phyloP scores from a whole-genome alignment of 208 protist species.

The Trypanosoma cruzi region DNA sequence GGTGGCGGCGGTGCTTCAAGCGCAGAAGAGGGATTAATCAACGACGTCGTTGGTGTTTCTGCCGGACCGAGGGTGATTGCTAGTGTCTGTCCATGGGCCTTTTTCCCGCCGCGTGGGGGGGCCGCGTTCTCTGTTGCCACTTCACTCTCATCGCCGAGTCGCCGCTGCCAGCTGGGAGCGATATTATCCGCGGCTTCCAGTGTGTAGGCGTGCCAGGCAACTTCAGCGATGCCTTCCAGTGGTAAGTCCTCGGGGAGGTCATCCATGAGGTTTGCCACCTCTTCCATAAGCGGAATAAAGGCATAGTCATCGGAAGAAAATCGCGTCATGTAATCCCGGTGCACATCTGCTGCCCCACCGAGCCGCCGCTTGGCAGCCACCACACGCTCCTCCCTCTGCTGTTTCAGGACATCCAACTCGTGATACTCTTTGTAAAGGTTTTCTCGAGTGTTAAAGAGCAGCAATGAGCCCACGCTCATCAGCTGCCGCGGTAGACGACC shows the following conservation, averaged over 20 bases:
- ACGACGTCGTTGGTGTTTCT: neutral
- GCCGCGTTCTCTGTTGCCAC: conserved; percentile 4
- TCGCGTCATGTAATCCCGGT: conserved; percentile 36
- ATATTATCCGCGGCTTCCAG: conserved; percentile 35
- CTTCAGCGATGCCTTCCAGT: conserved; percentile 36
- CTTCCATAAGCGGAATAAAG: conserved; percentile 34
- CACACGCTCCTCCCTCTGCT: conserved; percentile 30
- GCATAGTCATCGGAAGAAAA: conserved; percentile 35
- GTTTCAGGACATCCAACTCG: conserved; percentile 35
- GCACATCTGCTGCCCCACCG: conserved; percentile 27
- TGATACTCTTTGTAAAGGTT: conserved; percentile 47
- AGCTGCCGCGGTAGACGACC: conserved; percentile 29
- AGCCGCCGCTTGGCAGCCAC: conserved; percentile 17
- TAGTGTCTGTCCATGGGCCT: conserved; percentile 11
- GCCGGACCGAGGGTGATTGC: conserved; percentile 18
- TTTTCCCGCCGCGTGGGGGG: neutral
- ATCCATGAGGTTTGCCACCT: conserved; percentile 42
- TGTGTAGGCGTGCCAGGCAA: conserved; percentile 34
- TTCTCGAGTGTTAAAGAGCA: conserved; percentile 40
- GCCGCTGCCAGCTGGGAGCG: conserved; percentile 34
- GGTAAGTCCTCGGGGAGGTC: conserved; percentile 61
- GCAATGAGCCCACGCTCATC: conserved; percentile 33
- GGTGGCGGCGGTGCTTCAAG: neutral
- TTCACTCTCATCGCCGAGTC: conserved; percentile 21
- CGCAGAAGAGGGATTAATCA: neutral